phyloP scores from a whole-genome alignment of 2,329 filamentous ascomycete genomes.

The Colletotrichum godetiae region DNA sequence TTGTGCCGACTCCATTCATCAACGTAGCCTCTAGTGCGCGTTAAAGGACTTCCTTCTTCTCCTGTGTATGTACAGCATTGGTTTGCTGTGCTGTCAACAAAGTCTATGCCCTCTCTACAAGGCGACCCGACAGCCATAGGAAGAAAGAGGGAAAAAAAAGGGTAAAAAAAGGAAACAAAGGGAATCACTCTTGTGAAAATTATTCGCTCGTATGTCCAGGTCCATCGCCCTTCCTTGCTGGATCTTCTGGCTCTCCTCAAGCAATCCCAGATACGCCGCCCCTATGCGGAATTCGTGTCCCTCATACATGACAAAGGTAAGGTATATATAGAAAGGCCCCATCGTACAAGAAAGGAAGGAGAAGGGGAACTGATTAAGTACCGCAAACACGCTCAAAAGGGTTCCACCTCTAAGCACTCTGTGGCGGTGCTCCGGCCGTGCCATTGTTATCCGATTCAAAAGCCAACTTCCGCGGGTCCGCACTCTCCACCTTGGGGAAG shows the following conservation, averaged over 20 bases:
- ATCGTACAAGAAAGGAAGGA: constrained; percentile 35
- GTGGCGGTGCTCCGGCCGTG: constrained; percentile 38
- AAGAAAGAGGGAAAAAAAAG: neutral
- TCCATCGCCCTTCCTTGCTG: constrained; percentile 16
- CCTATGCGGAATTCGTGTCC: constrained; percentile 36
- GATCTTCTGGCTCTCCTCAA: constrained; percentile 20
- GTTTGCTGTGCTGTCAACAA: neutral
- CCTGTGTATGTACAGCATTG: constrained; percentile 9
- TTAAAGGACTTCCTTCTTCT: constrained; percentile 24
- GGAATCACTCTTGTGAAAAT: constrained; percentile 32
- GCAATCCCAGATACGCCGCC: constrained; percentile 35
- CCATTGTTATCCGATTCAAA: constrained; percentile 44
- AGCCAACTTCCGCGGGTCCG: constrained; percentile 37
- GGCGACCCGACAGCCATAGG: neutral
- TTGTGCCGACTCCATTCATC: constrained; percentile 31
- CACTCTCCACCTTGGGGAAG: constrained; percentile 45
- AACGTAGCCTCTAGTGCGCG: constrained; percentile 27
- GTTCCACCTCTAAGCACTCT: constrained; percentile 43
- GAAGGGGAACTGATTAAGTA: constrained; percentile 12
- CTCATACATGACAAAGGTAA: constrained; percentile 37
- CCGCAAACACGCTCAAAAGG: neutral
- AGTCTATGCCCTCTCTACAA: neutral
- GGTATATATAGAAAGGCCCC: constrained; percentile 35
- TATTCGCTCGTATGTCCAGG: constrained; percentile 35
- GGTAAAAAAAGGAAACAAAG: constrained; percentile 9